A percentile compares a stretch with the other conserved stretches of the same genome.
Evolutionary conservation across 164 flowering plant genomes (phyloP).

Genomic region (Santalum album): DNA sequence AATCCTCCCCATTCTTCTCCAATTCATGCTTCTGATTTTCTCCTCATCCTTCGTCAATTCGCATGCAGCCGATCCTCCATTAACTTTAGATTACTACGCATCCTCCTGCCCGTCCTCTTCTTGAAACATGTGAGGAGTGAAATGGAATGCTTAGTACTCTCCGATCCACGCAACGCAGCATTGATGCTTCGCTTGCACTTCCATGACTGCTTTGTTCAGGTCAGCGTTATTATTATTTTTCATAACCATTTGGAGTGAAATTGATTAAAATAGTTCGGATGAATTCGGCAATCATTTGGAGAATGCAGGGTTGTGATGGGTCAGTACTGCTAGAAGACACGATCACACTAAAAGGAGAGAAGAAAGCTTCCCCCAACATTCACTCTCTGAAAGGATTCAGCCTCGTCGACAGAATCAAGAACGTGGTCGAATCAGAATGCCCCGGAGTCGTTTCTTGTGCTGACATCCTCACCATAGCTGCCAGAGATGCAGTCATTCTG

Average conservation of each 20-base stretch:
- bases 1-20: background rate
- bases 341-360: constrained; percentile 63
- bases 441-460: constrained; percentile 90
- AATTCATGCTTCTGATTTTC: constrained; percentile 12
- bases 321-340: constrained; percentile 89
- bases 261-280: no score
- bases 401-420: constrained; percentile 68
- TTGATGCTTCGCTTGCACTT: constrained; percentile 64
- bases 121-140: constrained; percentile 52
- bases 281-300: no score
- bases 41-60: constrained; percentile 10
- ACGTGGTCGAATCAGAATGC: constrained; percentile 80
- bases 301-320: constrained; percentile 86
- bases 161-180: constrained; percentile 80
- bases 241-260: no score
- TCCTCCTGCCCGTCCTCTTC: constrained; percentile 54
- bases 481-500: constrained; percentile 89
- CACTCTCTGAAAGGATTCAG: constrained; percentile 64
- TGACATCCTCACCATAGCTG: constrained; percentile 85
- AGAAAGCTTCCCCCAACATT: constrained; percentile 44
- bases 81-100: constrained; percentile 69
- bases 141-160: constrained; percentile 73
- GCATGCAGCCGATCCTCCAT: constrained; percentile 36
- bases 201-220: constrained; percentile 97
- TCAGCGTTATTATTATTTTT: constrained; percentile 9